Percentiles rank a stretch among this genome's conserved stretches.
phyloP scores from a whole-genome alignment of 768 basidiomycete species.

The Boletus edulis region DNA sequence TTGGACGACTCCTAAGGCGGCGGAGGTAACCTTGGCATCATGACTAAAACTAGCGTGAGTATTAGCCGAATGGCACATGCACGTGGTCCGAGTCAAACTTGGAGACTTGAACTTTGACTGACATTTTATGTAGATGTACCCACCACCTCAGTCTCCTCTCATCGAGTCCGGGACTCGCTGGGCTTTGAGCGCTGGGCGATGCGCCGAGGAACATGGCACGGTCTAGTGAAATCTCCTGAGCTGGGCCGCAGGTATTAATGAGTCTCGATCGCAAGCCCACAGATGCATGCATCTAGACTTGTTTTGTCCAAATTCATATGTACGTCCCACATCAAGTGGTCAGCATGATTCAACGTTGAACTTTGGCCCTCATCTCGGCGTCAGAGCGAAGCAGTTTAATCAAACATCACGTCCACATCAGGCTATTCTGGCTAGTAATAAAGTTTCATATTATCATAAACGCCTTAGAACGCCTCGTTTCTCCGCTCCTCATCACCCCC shows the following conservation, averaged over 20 bases:
- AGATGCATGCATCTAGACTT: slow-evolving; percentile 12
- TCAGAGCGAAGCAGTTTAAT: slow-evolving; percentile 21
- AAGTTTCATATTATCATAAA: slow-evolving; percentile 23
- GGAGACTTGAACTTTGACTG: background rate
- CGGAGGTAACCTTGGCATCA: background rate
- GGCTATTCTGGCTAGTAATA: background rate
- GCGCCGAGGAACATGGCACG: slow-evolving; percentile 3
- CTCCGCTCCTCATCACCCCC: slow-evolving; percentile 20
- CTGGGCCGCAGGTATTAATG: slow-evolving; percentile 9
- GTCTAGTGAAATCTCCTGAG: slow-evolving; percentile 5
- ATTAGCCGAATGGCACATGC: slow-evolving; percentile 2
- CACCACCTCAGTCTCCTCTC: background rate
- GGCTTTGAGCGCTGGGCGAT: background rate
- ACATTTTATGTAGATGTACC: background rate
- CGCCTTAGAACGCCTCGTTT: slow-evolving; percentile 13
- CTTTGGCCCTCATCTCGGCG: slow-evolving; percentile 23
- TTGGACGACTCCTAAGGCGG: too few species aligned
- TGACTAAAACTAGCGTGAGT: slow-evolving; percentile 9
- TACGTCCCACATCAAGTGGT: slow-evolving; percentile 9
- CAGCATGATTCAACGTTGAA: slow-evolving; percentile 1
- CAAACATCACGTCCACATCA: background rate
- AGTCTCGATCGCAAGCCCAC: slow-evolving; percentile 18
- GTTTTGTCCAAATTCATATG: slow-evolving; percentile 4
- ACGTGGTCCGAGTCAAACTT: background rate
- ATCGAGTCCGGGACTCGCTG: slow-evolving; percentile 4